Evolutionary conservation across 805 yeast species (phyloP), one percentile per base, ranked within the genome.

Genomic region (Candida sanyiensis): DNA sequence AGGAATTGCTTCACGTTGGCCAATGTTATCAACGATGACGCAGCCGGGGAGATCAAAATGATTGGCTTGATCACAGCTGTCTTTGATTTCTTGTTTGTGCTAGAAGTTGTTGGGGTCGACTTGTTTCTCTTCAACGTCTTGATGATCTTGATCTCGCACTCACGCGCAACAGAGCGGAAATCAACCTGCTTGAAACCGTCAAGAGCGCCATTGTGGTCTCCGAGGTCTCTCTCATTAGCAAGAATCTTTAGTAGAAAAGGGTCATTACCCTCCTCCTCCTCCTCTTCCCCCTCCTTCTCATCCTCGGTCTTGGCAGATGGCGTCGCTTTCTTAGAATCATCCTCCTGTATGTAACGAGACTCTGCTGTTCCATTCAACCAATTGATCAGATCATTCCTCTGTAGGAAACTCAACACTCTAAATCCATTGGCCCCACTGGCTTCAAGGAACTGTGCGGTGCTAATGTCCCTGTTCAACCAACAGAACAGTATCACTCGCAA

Each of bases 361-460:
- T 71, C 67, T 27, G 70, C 76, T 3, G 78, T 66, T 4, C 96
- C 96, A 43, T 72, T 73, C 37, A 90, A 69, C 88, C 93, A 89
- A 22, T 85, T 73, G 39, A 82, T 70, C 44, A 90, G 70, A 56
- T 90, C 96, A 7, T 87, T 80, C 61, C 94, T 79, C 51, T 87
- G 95, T 56, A 85, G 62, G 55, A 90, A 89, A 41, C 85, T 78
- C 56, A 90, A 73, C 46, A 85, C 85, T 3, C 77, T 69, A 24
- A 90, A 70, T 3, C 74, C 70, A 28, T 72, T 64, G 35, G 70
- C 72, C 51, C 77, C 81, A 47, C 96, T 85, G 27, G 75, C 79
- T 9, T 78, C 72, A 43, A 87, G 73, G 57, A 90, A 89, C 39
- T 86, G 95, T 10, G 96, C 81, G 32, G 88, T 81, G 28, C 80